Evolutionary conservation across 2,329 filamentous ascomycete species (phyloP).

Genomic region (Pestalotiopsis sp.): DNA sequence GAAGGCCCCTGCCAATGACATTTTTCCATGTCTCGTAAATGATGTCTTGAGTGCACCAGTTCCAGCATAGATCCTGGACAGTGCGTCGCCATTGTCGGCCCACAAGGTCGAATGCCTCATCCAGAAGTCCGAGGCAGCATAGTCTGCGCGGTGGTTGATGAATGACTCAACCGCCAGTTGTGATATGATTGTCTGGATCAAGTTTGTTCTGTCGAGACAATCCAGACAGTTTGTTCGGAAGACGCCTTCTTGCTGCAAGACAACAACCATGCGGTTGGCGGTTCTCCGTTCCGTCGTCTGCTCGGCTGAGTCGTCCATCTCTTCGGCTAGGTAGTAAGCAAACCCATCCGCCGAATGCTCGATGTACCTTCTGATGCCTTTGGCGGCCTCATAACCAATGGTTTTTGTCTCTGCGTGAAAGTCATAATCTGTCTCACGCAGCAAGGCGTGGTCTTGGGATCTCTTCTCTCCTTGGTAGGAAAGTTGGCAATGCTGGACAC

Average conservation of each 20-base stretch:
- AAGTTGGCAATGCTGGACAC: slow-evolving; percentile 74
- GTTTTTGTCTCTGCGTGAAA: slow-evolving; percentile 94
- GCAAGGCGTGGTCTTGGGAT: slow-evolving; percentile 68
- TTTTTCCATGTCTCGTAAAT: slow-evolving; percentile 91
- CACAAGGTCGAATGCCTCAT: slow-evolving; percentile 88
- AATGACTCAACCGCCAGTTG: slow-evolving; percentile 90
- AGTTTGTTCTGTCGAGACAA: slow-evolving; percentile 91
- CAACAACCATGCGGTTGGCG: slow-evolving; percentile 57
- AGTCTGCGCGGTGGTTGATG: slow-evolving; percentile 68
- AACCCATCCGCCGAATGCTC: slow-evolving; percentile 81
- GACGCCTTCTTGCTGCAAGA: slow-evolving; percentile 90
- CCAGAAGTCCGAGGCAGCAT: slow-evolving; percentile 80
- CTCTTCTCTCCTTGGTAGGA: slow-evolving; percentile 57
- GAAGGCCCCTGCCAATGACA: slow-evolving; percentile 89
- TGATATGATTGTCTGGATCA: slow-evolving; percentile 94
- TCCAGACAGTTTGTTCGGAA: slow-evolving; percentile 97
- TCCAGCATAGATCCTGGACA: slow-evolving; percentile 94
- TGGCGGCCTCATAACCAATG: slow-evolving; percentile 88
- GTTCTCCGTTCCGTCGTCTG: slow-evolving; percentile 33
- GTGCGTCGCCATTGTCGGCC: slow-evolving; percentile 94
- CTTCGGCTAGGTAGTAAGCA: slow-evolving; percentile 86
- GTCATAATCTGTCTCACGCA: slow-evolving; percentile 86
- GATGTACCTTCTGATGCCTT: slow-evolving; percentile 76
- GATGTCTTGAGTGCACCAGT: slow-evolving; percentile 95
- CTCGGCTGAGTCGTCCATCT: slow-evolving; percentile 56